Evolutionary conservation across 2,329 filamentous ascomycete genomes (phyloP).

Genomic region (Truncatella angustata): DNA sequence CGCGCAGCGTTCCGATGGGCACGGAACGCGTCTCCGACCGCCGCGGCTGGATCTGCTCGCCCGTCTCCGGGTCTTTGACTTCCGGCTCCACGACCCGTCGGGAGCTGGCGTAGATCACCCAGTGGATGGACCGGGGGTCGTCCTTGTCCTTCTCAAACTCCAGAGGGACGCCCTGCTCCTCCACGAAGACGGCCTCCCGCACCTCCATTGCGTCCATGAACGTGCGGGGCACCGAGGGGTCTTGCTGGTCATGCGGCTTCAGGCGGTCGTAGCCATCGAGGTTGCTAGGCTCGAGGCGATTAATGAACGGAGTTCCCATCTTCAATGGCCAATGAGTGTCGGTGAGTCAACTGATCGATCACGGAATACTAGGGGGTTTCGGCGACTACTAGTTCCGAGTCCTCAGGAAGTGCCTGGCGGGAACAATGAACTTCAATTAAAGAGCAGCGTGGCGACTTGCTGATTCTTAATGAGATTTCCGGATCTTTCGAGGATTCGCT

Average conservation of each 20-base stretch:
- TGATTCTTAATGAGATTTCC: too few species aligned
- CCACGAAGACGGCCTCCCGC: conserved; percentile 59
- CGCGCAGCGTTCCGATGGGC: conserved; percentile 73
- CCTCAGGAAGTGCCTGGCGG: too few species aligned
- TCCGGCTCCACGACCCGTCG: conserved; percentile 43
- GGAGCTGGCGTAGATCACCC: conserved; percentile 76
- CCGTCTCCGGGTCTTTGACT: conserved; percentile 40
- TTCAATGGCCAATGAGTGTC: conserved; percentile 7
- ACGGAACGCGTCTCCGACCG: conserved; percentile 42
- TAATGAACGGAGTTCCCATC: conserved; percentile 51
- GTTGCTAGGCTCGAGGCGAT: conserved; percentile 45
- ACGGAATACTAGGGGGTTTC: too few species aligned
- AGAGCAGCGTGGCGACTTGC: too few species aligned
- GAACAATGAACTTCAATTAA: too few species aligned
- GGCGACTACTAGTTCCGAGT: too few species aligned
- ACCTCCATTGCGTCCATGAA: conserved; percentile 66
- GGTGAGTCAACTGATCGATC: too few species aligned
- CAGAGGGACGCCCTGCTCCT: conserved; percentile 56
- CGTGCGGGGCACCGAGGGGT: conserved; percentile 43
- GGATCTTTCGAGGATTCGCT: too few species aligned
- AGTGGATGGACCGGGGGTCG: conserved; percentile 78
- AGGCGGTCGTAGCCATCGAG: conserved; percentile 46
- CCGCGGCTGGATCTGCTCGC: conserved; percentile 38
- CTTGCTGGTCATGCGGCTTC: conserved; percentile 41
- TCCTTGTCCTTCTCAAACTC: conserved; percentile 79